Evolutionary conservation across 306 rosid species (phyloP).

Genomic region (Lathyrus aphaca): DNA sequence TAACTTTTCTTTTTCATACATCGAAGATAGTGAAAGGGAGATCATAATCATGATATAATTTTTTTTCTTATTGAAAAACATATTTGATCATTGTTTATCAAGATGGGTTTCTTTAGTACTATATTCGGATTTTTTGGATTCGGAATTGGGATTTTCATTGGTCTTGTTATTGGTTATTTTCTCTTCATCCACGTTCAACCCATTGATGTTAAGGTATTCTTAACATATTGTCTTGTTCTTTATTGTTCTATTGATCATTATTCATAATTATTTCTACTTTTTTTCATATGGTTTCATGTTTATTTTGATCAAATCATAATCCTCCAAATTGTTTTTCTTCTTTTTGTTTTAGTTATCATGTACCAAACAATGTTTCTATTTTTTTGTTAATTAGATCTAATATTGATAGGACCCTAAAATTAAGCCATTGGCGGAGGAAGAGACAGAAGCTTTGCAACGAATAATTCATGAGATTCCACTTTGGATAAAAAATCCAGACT

Average conservation of each 20-base stretch:
- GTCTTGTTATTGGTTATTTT: conserved; percentile 77
- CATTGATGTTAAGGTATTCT: conserved; percentile 60
- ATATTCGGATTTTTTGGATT: conserved; percentile 77
- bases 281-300: neutral
- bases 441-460: conserved; percentile 61
- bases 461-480: conserved; percentile 91
- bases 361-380: neutral
- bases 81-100: conserved; percentile 21
- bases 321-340: neutral
- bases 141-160: conserved; percentile 77
- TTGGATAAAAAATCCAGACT: conserved; percentile 94
- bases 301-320: no score
- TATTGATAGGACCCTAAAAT: conserved; percentile 56
- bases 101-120: conserved; percentile 79
- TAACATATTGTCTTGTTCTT: no score
- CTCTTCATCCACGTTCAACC: conserved; percentile 77
- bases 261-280: neutral
- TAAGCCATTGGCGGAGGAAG: conserved; percentile 71
- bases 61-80: no score
- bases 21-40: neutral
- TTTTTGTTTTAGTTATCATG: neutral
- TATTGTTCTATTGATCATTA: no score
- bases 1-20: neutral
- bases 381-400: neutral
- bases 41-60: no score